Evolutionary conservation across 1,284 basidiomycete genomes (phyloP), one percentile per base, ranked within the genome.

Genomic region (Sutorius eximius): DNA sequence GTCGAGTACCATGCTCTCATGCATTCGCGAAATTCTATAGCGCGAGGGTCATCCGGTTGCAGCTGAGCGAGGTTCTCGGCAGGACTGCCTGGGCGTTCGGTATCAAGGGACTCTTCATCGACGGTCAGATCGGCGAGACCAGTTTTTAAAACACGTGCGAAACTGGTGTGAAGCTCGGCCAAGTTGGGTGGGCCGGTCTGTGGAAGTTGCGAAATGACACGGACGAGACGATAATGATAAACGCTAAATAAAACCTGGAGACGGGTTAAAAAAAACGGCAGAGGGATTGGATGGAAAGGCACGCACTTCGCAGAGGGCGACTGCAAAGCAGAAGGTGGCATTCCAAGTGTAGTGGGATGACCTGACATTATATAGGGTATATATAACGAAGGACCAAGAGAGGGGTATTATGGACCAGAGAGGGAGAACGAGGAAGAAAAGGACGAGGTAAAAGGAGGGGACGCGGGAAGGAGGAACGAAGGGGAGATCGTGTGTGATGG

Each of bases 181-280:
- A 80, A 64, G 60, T 84, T 76, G 29, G 78, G 75, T 24, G 79
- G 73, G 34, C 75, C 67, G 47, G 71, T 73, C 22, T 79, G 79
- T 22, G 79, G 73, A 11, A 80, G 78, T 1, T 75, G 74, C 49
- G 85, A 78, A 47, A 91, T 76, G 53, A 73, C 73, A 43, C 68
- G 72, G 32, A 80, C 77, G 37, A 93, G 80, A 57, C 78, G 74
- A 56, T 73, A 73, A 64, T 91, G 82, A 70, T 91, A 86, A 41
- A 92, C 66, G 57, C 86, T 87, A 73, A 95, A 96, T 56, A 86
- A 67, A n/a, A 85, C 81, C 89, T 94, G 66, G 30, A 49, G 9
- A 1, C 45, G 51, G 53, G 41, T 27, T 27, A 27, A 27, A 27
- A n/a, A 38, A 44, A 24, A 18, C n/a, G 1, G 9, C n/a, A 45